phyloP scores from a whole-genome alignment of 148 eudicot genomes.

The Diospyros lotus region DNA sequence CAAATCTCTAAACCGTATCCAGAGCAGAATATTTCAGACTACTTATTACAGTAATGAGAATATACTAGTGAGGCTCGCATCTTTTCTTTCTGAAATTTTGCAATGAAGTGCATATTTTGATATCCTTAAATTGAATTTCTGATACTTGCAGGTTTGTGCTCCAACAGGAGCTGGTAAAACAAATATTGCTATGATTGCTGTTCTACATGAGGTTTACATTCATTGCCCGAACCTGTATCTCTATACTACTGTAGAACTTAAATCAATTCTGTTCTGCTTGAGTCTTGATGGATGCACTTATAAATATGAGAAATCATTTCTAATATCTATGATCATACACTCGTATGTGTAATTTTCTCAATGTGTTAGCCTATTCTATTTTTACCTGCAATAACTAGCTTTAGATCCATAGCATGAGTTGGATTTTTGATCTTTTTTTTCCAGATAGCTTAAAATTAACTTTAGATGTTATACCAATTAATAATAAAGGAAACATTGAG shows the following conservation, averaged over 20 bases:
- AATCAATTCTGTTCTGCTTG: not conserved
- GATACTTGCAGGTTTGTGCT: conserved; percentile 76
- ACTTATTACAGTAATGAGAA: conserved; percentile 84
- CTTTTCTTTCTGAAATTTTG: not conserved
- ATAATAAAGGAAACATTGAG: no score
- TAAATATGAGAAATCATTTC: no score
- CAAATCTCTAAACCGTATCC: conserved; percentile 91
- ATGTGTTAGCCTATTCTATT: not conserved
- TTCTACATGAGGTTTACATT: conserved; percentile 78
- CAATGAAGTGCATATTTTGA: not conserved
- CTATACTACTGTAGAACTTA: not conserved
- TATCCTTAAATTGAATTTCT: conserved; percentile 18
- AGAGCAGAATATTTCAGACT: conserved; percentile 87
- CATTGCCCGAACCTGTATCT: not conserved
- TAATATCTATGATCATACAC: no score
- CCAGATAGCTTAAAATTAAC: no score
- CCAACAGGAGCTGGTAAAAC: conserved; percentile 99
- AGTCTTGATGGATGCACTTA: not conserved
- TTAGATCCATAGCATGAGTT: not conserved
- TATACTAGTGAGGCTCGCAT: conserved; percentile 62
- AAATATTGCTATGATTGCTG: conserved; percentile 92
- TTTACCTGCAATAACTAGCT: not conserved
- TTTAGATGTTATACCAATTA: no score
- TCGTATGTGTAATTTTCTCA: not conserved
- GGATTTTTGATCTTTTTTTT: not conserved